These are phyloP conservation scores for Lenwebbia sp. DNA, from an alignment of 345 rosid genomes.

Conservation along the genomic window DNA sequence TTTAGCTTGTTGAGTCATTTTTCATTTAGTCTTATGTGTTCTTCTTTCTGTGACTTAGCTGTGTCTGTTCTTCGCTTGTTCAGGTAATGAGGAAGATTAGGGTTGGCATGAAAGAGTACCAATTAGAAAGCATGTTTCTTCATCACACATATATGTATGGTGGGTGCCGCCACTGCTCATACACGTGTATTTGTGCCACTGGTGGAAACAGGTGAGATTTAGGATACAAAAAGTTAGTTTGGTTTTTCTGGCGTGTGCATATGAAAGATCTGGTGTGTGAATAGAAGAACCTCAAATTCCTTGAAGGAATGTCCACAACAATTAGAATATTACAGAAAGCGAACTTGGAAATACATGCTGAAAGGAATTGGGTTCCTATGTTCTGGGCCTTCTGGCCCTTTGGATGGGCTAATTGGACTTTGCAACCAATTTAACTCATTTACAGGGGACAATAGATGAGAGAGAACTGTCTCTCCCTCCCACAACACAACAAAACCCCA, in stretches of 20 bases:
- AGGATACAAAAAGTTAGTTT: neutral
- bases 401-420: neutral
- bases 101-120: conserved; percentile 79
- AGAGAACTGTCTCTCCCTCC: neutral
- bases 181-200: conserved; percentile 93
- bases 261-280: neutral
- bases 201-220: conserved; percentile 72
- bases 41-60: neutral
- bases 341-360: neutral
- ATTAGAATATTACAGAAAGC: neutral
- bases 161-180: conserved; percentile 92
- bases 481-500: neutral
- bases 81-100: conserved; percentile 74
- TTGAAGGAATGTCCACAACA: neutral
- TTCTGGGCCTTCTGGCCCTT: neutral
- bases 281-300: neutral
- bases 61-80: neutral
- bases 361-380: neutral
- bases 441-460: neutral
- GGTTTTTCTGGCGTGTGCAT: neutral
- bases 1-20: neutral
- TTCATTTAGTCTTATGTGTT: neutral
- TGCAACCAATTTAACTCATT: neutral
- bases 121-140: conserved; percentile 88
- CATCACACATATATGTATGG: conserved; percentile 93